phyloP scores from a whole-genome alignment of 306 rosid species.

The Cercis canadensis region DNA sequence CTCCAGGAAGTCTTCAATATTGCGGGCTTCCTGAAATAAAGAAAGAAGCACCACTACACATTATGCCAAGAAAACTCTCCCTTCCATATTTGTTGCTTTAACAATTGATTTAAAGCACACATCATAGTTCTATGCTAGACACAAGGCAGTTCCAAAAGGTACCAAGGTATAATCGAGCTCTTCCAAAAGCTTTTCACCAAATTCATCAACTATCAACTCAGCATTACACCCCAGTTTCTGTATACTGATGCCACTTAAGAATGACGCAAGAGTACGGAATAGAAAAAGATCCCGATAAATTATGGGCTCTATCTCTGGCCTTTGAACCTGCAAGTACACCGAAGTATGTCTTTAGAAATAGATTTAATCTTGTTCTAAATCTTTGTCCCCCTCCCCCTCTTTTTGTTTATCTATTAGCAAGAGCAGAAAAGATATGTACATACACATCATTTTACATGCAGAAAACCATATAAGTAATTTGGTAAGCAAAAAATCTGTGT shows the following conservation, averaged over 20 bases:
- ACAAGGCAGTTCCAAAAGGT: conserved; percentile 48
- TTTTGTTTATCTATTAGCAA: conserved; percentile 32
- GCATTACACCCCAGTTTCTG: conserved; percentile 97
- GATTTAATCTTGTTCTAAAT: conserved; percentile 16
- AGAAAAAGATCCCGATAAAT: conserved; percentile 95
- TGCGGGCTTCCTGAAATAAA: conserved; percentile 90
- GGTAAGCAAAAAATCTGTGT: conserved; percentile 13
- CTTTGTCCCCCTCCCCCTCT: background rate
- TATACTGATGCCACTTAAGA: conserved; percentile 85
- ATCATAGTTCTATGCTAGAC: conserved; percentile 23
- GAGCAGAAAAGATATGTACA: background rate
- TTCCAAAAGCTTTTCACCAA: conserved; percentile 99
- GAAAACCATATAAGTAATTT: conserved; percentile 16
- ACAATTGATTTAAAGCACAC: conserved; percentile 21
- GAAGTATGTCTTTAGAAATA: conserved; percentile 23
- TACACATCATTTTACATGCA: conserved; percentile 26
- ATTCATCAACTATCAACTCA: conserved; percentile 97
- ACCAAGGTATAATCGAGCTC: conserved; percentile 99
- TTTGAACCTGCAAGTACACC: conserved; percentile 75
- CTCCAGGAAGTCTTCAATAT: conserved; percentile 90
- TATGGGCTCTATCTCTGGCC: conserved; percentile 94
- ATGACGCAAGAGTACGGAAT: conserved; percentile 92
- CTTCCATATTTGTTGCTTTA: conserved; percentile 8
- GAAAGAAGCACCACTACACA: conserved; percentile 22
- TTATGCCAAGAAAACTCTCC: conserved; percentile 25